Evolutionary conservation across 2,329 filamentous ascomycete genomes (phyloP).

Genomic region (Daldinia eschscholtzii): DNA sequence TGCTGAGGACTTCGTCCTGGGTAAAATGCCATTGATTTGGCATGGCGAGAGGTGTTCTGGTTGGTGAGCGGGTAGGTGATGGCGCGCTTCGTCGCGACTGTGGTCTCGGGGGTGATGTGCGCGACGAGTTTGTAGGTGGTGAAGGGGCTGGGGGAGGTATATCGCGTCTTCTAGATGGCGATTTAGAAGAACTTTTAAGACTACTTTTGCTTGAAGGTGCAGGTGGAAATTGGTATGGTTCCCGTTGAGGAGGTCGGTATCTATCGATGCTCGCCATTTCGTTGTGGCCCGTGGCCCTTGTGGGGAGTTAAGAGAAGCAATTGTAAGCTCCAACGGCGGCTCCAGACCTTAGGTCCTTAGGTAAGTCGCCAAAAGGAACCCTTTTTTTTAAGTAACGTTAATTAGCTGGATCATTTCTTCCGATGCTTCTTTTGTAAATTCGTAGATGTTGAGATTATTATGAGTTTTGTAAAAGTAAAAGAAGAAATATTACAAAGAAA

Average conservation of each 20-base stretch:
- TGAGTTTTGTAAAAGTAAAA: neutral
- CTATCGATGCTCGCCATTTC: conserved; percentile 71
- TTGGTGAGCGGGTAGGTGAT: conserved; percentile 59
- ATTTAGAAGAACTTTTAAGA: conserved; percentile 62
- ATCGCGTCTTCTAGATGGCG: conserved; percentile 64
- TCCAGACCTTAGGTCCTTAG: conserved; percentile 15
- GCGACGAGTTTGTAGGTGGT: conserved; percentile 67
- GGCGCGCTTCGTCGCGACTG: conserved; percentile 58
- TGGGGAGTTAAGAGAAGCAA: conserved; percentile 8
- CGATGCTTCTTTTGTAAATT: neutral
- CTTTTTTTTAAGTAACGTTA: conserved; percentile 30
- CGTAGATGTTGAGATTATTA: neutral
- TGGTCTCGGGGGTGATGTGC: conserved; percentile 63
- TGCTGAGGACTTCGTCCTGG: conserved; percentile 82
- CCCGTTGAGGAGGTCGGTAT: conserved; percentile 66
- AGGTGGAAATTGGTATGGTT: conserved; percentile 68
- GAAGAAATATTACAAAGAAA: conserved; percentile 11
- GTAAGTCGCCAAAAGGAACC: conserved; percentile 24
- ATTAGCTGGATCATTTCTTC: conserved; percentile 33
- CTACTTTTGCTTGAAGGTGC: conserved; percentile 53
- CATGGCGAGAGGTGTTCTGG: conserved; percentile 54
- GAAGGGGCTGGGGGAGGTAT: conserved; percentile 73
- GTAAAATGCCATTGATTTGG: conserved; percentile 89
- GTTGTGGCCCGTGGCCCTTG: conserved; percentile 15
- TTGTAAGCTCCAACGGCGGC: conserved; percentile 26